Base-by-base conservation (phyloP, 176 grass and related monocot species). In the Avena eriantha region DNA sequence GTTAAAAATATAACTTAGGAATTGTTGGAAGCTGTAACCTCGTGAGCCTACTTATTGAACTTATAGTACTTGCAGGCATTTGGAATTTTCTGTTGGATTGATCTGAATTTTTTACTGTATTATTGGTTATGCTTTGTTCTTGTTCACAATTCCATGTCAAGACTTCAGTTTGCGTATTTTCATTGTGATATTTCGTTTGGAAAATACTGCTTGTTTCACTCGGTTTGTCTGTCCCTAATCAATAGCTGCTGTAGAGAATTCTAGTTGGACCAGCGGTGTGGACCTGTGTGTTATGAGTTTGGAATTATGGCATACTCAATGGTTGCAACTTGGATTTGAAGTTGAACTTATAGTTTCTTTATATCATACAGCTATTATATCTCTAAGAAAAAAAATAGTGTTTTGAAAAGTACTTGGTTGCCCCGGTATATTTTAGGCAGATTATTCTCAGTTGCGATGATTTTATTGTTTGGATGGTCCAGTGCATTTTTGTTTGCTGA, bases 181-280 rank as follows among this genome's bases (percentile, higher is more conserved):
- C 5, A 9, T 39, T 15, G 19, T 31, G 9, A 58, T 7, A 8
- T 22, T 68, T 76, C 11, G 21, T 55, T 47, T 77, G 16, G 7
- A 80, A 83, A 84, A 55, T 3, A 9, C 43, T 80, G 45, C 8
- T 49, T 12, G 23, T 23, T 66, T 33, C 31, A 69, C 69, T 19
- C 46, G 5, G 58, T 70, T 7, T 56, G n/a, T 75, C 2, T 80
- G 21, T 26, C 73, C 15, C 56, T 16, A 63, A 34, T 82, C 11
- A 17, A 70, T 31, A 77, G 45, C n/a, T 90, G 33, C 31, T 78
- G 51, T 34, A 12, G 74, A 79, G 26, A 69, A 70, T 49, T 61
- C 9, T 70, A 23, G 63, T 78, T 73, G 41, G 60, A 71, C 39
- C 23, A 9, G 23, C 33, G 11, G 7, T 49, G 10, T 29, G 15